Evolutionary conservation across 805 yeast species (phyloP).

Genomic region (Nakazawaea ernobii): DNA sequence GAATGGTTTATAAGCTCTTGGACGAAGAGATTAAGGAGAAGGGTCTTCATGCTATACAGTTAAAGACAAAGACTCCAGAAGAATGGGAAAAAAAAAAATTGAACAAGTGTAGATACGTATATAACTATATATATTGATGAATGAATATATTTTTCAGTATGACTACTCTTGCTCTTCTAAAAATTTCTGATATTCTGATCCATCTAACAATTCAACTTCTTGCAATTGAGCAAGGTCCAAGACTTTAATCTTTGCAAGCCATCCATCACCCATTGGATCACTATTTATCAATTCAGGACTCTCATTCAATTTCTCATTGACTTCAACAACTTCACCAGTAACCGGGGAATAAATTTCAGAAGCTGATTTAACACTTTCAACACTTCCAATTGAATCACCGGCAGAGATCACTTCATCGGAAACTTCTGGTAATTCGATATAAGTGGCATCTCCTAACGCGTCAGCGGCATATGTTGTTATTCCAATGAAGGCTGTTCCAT

Average conservation of each 20-base stretch:
- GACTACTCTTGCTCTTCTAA: conserved; percentile 47
- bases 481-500: conserved; percentile 80
- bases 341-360: conserved; percentile 90
- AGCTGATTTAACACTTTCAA: conserved; percentile 92
- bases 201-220: conserved; percentile 43
- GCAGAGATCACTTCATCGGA: conserved; percentile 36
- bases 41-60: conserved; percentile 85
- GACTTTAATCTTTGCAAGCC: conserved; percentile 79
- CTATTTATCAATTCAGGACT: conserved; percentile 74
- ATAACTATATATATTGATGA: too few relatives aligned
- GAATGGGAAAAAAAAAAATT: conserved; percentile 33
- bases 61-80: conserved; percentile 70
- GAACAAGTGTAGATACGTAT: not conserved
- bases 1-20: conserved; percentile 63
- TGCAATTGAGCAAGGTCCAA: conserved; percentile 31
- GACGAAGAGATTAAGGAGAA: conserved; percentile 64
- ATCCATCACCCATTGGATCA: conserved; percentile 92
- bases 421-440: conserved; percentile 79
- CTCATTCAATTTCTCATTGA: conserved; percentile 60
- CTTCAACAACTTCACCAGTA: conserved; percentile 66
- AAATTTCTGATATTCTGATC: conserved; percentile 50
- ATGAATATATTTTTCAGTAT: not conserved
- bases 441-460: conserved; percentile 96
- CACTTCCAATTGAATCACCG: conserved; percentile 87
- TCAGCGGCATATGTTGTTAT: conserved; percentile 94